Conservation (phyloP, 129 eudicot genomes). For the Ambrosia artemisiifolia region DNA sequence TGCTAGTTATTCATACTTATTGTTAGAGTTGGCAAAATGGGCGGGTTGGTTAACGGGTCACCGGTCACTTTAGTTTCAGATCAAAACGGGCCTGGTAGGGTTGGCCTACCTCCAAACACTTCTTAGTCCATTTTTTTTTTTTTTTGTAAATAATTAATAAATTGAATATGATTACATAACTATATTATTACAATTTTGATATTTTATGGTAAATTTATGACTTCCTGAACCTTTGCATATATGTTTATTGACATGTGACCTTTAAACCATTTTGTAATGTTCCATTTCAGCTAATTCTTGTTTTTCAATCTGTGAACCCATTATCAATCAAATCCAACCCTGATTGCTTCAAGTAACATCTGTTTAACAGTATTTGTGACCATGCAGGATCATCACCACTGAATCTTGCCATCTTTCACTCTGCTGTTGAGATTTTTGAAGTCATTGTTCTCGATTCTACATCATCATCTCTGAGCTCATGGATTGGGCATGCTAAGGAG, state of each 20-base stretch:
- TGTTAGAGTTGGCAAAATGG: neutral
- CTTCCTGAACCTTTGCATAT: neutral
- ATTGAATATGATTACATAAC: neutral
- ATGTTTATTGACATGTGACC: neutral
- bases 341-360: neutral
- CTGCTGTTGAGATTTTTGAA: conserved; percentile 93
- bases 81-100: neutral
- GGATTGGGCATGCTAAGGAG: conserved; percentile 91
- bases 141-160: neutral
- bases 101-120: neutral
- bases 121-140: neutral
- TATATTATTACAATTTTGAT: neutral
- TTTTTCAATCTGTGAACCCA: neutral
- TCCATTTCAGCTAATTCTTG: neutral
- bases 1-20: neutral
- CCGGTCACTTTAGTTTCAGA: neutral
- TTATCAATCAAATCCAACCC: neutral
- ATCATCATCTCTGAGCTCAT: conserved; percentile 73
- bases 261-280: neutral
- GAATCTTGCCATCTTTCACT: conserved; percentile 90
- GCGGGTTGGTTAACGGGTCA: conserved; percentile 1
- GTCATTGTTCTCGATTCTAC: conserved; percentile 76
- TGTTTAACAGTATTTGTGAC: neutral
- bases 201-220: neutral
- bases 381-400: conserved; percentile 66